These are phyloP conservation scores for Ophiocordyceps camponoti-saundersi DNA, from an alignment of 2,329 filamentous ascomycete genomes.

Conservation along the genomic window DNA sequence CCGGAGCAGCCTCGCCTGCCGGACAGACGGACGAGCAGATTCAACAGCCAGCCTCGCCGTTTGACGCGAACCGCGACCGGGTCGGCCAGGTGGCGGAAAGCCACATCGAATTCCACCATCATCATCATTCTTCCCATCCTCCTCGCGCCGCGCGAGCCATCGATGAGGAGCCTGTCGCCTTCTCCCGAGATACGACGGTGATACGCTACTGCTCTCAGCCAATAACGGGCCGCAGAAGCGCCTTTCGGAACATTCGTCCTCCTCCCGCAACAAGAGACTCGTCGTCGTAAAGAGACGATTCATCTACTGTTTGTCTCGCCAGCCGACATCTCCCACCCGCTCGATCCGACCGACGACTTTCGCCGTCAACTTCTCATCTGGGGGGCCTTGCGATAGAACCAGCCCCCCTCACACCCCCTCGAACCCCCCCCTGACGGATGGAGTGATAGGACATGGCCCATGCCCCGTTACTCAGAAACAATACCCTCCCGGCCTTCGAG, in stretches of 20 bases:
- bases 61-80: neutral
- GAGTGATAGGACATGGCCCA: slow-evolving; percentile 36
- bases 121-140: too few species aligned
- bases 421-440: slow-evolving; percentile 20
- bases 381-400: neutral
- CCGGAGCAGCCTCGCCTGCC: slow-evolving; percentile 1
- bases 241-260: slow-evolving; percentile 1
- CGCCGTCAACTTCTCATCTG: neutral
- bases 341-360: neutral
- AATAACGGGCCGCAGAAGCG: neutral
- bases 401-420: slow-evolving; percentile 1
- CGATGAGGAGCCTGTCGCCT: neutral
- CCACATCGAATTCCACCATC: slow-evolving; percentile 1
- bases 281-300: neutral
- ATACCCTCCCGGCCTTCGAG: slow-evolving; percentile 38
- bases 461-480: slow-evolving; percentile 41
- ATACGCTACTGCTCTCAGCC: neutral
- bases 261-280: neutral
- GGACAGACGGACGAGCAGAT: neutral
- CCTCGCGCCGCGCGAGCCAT: neutral
- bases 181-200: neutral
- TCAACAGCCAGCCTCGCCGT: slow-evolving; percentile 1
- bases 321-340: neutral
- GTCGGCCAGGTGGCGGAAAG: slow-evolving; percentile 1
- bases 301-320: neutral